Base-by-base conservation (phyloP, 1,139 yeast species). In the Candida dubliniensis region DNA sequence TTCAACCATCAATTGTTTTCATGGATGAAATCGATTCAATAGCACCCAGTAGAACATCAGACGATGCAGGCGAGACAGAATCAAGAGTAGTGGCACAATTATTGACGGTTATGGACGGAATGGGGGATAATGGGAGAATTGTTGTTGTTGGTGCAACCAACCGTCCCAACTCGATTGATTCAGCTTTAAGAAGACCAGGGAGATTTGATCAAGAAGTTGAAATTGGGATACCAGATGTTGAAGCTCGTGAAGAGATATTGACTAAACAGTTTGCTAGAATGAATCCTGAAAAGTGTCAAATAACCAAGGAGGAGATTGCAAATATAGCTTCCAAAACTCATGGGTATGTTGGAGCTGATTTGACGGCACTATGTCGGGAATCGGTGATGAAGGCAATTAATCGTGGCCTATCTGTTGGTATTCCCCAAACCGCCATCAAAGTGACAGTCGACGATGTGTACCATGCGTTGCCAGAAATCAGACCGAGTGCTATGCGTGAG, bases 401-500 rank as follows among this genome's bases (percentile, higher is more conserved):
- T 46, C 67, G 86, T 39, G 84, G 87, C 0, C 56, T 81, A 13
- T 53, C 51, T 26, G 15, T 39, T 1, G 52, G 51, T 2, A 47
- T 52, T 1, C 49, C 60, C 0, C 69, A 66, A 18, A 41, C 50
- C 0, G 53, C 63, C 1, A 59, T 69, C 9, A 67, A 63, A 23
- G 61, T 74, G 7, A 60, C 63, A 2, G 45, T 70, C 8, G 66
- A 61, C 1, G 96, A 91, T 57, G 70, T 91, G 24, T 79, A 80
- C 37, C 66, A 65, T 18, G 93, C 97, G 0, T 64, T 90, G 58
- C 68, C 82, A 1, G 95, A 87, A 29, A 81, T 93, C 7, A 75
- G 96, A 41, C 99, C 99, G 1, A 87, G 96, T 47, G 99, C 98
- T 2, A 93, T 95, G 99, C 77, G 96, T 47, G 99, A 95, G 59